Evolutionary conservation across 768 basidiomycete genomes (phyloP).

Genomic region (Rhizopogon salebrosus): DNA sequence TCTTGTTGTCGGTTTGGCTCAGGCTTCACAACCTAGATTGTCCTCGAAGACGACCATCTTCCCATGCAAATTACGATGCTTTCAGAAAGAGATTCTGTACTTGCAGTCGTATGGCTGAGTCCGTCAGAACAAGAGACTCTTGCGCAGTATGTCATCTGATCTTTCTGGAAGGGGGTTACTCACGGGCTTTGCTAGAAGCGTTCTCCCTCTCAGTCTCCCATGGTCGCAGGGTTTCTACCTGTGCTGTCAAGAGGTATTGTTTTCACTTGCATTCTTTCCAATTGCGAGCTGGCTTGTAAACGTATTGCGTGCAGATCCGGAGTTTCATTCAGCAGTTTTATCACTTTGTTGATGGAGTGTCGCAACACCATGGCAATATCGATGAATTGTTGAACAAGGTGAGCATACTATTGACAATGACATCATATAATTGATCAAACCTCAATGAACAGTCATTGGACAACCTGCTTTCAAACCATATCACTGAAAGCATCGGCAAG

Average conservation of each 20-base stretch:
- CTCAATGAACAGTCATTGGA: slow-evolving; percentile 67
- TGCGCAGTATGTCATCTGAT: slow-evolving; percentile 35
- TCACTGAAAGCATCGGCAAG: slow-evolving; percentile 70
- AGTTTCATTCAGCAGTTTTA: slow-evolving; percentile 93
- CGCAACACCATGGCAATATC: slow-evolving; percentile 85
- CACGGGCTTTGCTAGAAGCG: slow-evolving; percentile 36
- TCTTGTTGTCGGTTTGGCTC: neutral
- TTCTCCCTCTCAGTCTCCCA: slow-evolving; percentile 70
- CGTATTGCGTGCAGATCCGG: slow-evolving; percentile 54
- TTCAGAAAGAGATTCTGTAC: slow-evolving; percentile 63
- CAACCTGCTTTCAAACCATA: slow-evolving; percentile 66
- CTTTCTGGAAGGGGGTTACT: neutral
- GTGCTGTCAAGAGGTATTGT: slow-evolving; percentile 80
- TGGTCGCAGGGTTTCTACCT: slow-evolving; percentile 95
- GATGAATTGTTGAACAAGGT: slow-evolving; percentile 91
- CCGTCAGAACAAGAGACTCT: slow-evolving; percentile 60
- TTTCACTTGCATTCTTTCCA: neutral
- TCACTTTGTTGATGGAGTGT: slow-evolving; percentile 92
- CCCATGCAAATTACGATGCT: slow-evolving; percentile 71
- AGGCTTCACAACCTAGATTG: slow-evolving; percentile 46
- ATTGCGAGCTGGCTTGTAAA: neutral
- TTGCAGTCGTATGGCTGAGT: slow-evolving; percentile 81
- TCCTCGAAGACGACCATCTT: slow-evolving; percentile 81
- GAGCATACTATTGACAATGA: slow-evolving; percentile 1
- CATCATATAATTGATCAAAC: neutral